These are phyloP conservation scores for Pugionium cornutum DNA, from an alignment of 345 rosid genomes.

Conservation along the genomic window DNA sequence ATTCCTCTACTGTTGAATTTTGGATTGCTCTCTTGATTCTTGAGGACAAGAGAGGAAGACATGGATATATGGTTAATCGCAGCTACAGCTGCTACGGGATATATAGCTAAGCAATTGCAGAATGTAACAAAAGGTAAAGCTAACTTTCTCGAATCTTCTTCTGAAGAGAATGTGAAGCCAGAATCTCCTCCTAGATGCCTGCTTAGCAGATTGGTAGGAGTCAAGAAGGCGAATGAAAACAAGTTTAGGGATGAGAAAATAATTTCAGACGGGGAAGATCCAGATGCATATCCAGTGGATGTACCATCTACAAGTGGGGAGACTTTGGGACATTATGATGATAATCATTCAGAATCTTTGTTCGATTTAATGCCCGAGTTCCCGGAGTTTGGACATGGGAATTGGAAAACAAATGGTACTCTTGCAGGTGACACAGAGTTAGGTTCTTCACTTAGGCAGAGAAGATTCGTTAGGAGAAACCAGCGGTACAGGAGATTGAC, in stretches of 20 bases:
- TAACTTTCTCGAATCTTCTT: slow-evolving; percentile 31
- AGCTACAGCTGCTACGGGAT: slow-evolving; percentile 82
- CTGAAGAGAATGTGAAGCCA: slow-evolving; percentile 28
- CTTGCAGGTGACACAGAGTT: slow-evolving; percentile 30
- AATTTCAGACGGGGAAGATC: not conserved
- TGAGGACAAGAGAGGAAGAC: slow-evolving; percentile 10
- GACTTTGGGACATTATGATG: slow-evolving; percentile 34
- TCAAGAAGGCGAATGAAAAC: slow-evolving; percentile 8
- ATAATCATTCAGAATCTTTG: slow-evolving; percentile 40
- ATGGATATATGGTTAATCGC: slow-evolving; percentile 83
- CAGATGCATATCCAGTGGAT: slow-evolving; percentile 42
- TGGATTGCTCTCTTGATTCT: slow-evolving; percentile 28
- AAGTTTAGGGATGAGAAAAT: slow-evolving; percentile 24
- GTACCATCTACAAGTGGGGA: slow-evolving; percentile 46
- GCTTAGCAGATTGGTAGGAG: slow-evolving; percentile 26
- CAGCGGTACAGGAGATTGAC: slow-evolving; percentile 31
- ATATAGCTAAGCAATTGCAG: slow-evolving; percentile 58
- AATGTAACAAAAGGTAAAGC: slow-evolving; percentile 46
- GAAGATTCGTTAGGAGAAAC: slow-evolving; percentile 48
- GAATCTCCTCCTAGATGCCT: slow-evolving; percentile 33
- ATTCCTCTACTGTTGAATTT: slow-evolving; percentile 6
- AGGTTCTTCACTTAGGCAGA: slow-evolving; percentile 42
- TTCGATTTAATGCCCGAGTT: slow-evolving; percentile 29
- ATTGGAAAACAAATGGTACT: slow-evolving; percentile 14
- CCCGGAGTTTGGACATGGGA: slow-evolving; percentile 16